These are phyloP conservation scores for Flaveria ramosissima DNA, from an alignment of 129 eudicot genomes.

Conservation along the genomic window DNA sequence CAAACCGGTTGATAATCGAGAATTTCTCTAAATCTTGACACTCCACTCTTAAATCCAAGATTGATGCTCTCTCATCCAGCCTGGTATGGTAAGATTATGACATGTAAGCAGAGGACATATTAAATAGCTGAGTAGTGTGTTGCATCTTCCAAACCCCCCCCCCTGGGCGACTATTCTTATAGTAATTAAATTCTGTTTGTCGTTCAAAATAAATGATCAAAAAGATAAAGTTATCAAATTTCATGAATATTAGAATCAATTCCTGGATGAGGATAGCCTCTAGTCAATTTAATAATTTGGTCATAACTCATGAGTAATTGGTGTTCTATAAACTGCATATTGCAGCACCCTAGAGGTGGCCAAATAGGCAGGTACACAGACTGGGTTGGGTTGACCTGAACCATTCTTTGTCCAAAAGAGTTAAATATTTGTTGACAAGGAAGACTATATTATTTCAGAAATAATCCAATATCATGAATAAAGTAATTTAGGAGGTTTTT, in stretches of 20 bases:
- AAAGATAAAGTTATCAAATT: too few relatives aligned
- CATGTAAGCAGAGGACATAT: not conserved
- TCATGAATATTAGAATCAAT: too few relatives aligned
- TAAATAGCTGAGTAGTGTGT: not conserved
- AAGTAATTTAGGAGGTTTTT: not conserved
- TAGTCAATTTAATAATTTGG: not conserved
- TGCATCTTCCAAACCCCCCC: too few relatives aligned
- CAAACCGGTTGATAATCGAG: conserved; percentile 72
- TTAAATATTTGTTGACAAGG: not conserved
- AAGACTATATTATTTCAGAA: not conserved
- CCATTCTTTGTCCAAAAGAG: not conserved
- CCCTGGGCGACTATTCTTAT: too few relatives aligned
- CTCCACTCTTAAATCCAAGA: conserved; percentile 70
- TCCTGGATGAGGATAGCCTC: not conserved
- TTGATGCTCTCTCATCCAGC: conserved; percentile 64
- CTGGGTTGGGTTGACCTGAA: not conserved
- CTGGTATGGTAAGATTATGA: conserved; percentile 40
- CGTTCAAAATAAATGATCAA: too few relatives aligned
- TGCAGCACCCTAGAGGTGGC: not conserved
- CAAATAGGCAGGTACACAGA: not conserved
- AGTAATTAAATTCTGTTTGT: too few relatives aligned
- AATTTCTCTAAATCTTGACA: conserved; percentile 78
- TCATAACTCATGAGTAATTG: not conserved
- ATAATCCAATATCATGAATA: not conserved
- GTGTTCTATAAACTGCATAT: not conserved